phyloP scores from a whole-genome alignment of 306 rosid genomes.

The Malus fusca region DNA sequence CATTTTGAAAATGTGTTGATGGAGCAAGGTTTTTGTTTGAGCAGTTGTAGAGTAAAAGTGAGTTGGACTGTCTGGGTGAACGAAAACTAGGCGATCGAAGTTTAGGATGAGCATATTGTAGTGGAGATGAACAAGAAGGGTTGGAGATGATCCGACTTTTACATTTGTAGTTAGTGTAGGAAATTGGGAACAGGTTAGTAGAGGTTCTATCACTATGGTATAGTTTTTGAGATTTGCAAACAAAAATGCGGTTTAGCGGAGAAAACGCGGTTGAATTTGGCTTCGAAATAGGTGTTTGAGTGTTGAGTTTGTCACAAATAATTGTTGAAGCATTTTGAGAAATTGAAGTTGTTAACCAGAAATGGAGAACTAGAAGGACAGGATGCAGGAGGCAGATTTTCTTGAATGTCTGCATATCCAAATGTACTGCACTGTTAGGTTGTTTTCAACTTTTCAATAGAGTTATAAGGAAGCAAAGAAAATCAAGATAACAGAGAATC shows the following conservation, averaged over 20 bases:
- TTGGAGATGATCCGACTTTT: slow-evolving; percentile 23
- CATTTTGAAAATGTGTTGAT: slow-evolving; percentile 15
- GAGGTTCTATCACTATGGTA: slow-evolving; percentile 23
- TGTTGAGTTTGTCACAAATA: slow-evolving; percentile 33
- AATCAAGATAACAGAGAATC: background rate
- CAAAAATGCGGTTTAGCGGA: slow-evolving; percentile 23
- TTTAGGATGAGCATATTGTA: slow-evolving; percentile 27
- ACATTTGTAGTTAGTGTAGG: slow-evolving; percentile 19
- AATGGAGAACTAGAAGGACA: slow-evolving; percentile 27
- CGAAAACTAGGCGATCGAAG: background rate
- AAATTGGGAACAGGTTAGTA: slow-evolving; percentile 27
- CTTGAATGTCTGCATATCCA: slow-evolving; percentile 33
- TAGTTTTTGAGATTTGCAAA: slow-evolving; percentile 29
- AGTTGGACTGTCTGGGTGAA: slow-evolving; percentile 10
- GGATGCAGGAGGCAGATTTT: slow-evolving; percentile 25
- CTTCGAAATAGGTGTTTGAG: slow-evolving; percentile 34
- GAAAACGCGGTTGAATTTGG: slow-evolving; percentile 24
- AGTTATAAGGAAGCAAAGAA: background rate
- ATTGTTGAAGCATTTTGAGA: slow-evolving; percentile 22
- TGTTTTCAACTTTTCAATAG: background rate
- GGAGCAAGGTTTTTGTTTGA: slow-evolving; percentile 21
- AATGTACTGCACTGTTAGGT: background rate
- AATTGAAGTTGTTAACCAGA: slow-evolving; percentile 28
- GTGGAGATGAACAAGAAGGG: slow-evolving; percentile 30
- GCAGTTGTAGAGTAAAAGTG: slow-evolving; percentile 58